phyloP scores from a whole-genome alignment of 352 stramenopile genomes.

The Phytophthora podocarpi region DNA sequence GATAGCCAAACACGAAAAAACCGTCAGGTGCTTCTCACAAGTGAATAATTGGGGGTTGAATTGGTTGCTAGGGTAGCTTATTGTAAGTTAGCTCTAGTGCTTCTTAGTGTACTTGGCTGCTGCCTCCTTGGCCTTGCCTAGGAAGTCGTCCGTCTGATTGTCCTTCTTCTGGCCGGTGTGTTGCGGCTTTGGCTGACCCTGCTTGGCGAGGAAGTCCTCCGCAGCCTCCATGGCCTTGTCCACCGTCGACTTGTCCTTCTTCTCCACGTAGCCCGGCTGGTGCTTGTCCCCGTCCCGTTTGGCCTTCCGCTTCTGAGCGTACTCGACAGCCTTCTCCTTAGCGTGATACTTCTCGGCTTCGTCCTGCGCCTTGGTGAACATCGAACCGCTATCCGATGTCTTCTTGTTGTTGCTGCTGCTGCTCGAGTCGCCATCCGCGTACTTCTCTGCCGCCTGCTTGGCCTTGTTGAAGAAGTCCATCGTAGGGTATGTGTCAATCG shows the following conservation, averaged over 20 bases:
- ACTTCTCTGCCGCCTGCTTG: constrained; percentile 20
- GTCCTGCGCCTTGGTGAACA: constrained; percentile 31
- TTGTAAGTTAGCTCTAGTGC: constrained; percentile 12
- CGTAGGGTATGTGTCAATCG: background rate
- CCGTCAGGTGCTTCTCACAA: too few species aligned
- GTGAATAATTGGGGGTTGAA: background rate
- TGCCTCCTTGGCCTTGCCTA: constrained; percentile 25
- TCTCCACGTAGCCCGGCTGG: constrained; percentile 17
- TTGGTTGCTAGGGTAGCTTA: background rate
- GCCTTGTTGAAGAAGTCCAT: constrained; percentile 44
- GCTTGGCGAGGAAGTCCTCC: constrained; percentile 39
- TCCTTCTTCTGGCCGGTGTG: constrained; percentile 24
- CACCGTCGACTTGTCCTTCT: constrained; percentile 35
- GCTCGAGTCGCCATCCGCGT: constrained; percentile 10
- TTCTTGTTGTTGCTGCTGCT: constrained; percentile 25
- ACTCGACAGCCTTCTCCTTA: constrained; percentile 38
- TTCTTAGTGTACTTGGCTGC: constrained; percentile 26
- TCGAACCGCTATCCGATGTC: constrained; percentile 9
- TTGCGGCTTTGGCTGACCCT: constrained; percentile 27
- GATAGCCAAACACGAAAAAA: too few species aligned
- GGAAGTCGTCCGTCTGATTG: constrained; percentile 28
- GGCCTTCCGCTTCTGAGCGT: constrained; percentile 34
- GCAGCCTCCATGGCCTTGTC: constrained; percentile 32
- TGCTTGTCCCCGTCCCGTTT: constrained; percentile 18
- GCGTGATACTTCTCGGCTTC: constrained; percentile 42